Evolutionary conservation across 148 eudicot genomes (phyloP).

Genomic region (Suaeda aralocaspica): DNA sequence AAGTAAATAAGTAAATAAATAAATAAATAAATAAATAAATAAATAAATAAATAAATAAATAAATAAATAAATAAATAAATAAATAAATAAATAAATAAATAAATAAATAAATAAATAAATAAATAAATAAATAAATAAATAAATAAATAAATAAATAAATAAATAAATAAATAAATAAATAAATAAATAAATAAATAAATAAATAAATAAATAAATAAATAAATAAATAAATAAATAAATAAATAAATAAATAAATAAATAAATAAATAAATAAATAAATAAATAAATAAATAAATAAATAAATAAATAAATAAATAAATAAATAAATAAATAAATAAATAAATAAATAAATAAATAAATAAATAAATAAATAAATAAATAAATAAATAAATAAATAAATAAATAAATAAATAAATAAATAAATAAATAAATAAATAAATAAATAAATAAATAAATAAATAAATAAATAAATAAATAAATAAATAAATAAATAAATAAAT

Average conservation of each 20-base stretch:
- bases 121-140: background rate
- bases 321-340: background rate
- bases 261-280: slow-evolving; percentile 5
- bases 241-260: background rate
- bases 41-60: slow-evolving; percentile 4
- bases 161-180: background rate
- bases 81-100: background rate
- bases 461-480: slow-evolving; percentile 1
- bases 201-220: slow-evolving; percentile 4
- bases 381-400: background rate
- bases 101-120: slow-evolving; percentile 5
- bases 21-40: background rate
- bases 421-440: slow-evolving; percentile 5
- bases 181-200: background rate
- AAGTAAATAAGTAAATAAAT: slow-evolving; percentile 5
- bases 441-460: background rate
- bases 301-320: slow-evolving; percentile 1
- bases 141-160: slow-evolving; percentile 1
- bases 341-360: background rate
- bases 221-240: background rate
- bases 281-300: background rate
- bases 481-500: background rate
- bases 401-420: background rate
- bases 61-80: background rate
- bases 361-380: slow-evolving; percentile 4